These are phyloP conservation scores for Carpinus viminea DNA, from an alignment of 306 rosid genomes.

Conservation along the genomic window DNA sequence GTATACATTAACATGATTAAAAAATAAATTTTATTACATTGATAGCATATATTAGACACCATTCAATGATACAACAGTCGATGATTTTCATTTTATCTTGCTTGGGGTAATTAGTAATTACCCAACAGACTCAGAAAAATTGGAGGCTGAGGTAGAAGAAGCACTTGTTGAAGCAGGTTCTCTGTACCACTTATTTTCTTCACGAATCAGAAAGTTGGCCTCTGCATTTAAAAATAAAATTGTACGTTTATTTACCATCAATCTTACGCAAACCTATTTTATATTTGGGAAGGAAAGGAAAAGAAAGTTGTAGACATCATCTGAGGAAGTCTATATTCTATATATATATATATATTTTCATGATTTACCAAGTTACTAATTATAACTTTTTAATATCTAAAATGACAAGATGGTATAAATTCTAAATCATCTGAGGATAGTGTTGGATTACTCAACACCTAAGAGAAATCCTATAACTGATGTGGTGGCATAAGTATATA, in stretches of 20 bases:
- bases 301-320: neutral
- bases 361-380: too few relatives aligned
- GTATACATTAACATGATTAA: neutral
- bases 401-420: too few relatives aligned
- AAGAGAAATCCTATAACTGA: neutral
- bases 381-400: too few relatives aligned
- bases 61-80: constrained; percentile 9
- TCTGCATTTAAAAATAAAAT: constrained; percentile 53
- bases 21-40: neutral
- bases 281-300: neutral
- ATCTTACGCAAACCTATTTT: constrained; percentile 14
- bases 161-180: constrained; percentile 67
- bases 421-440: too few relatives aligned
- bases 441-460: neutral
- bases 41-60: neutral
- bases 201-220: constrained; percentile 82
- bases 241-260: constrained; percentile 11
- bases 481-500: neutral
- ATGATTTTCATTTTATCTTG: constrained; percentile 18
- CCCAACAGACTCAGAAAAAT: constrained; percentile 37
- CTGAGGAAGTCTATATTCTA: neutral
- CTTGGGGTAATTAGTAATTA: neutral
- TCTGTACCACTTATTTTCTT: constrained; percentile 75
- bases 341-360: too few relatives aligned
- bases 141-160: constrained; percentile 31